Evolutionary conservation across 768 basidiomycete species (phyloP).

Genomic region (Hypholoma sublateritium): DNA sequence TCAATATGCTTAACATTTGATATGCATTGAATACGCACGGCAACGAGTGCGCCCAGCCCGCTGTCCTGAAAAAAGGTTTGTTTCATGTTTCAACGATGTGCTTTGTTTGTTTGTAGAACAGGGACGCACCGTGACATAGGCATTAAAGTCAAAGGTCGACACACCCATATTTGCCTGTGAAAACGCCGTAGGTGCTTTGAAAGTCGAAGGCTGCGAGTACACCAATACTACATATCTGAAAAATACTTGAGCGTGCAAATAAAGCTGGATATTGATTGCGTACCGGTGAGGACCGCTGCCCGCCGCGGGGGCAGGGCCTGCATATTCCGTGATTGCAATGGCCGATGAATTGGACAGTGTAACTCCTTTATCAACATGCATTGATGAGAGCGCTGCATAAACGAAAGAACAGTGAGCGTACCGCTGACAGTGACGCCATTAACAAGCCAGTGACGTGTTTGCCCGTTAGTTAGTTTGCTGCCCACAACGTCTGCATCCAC

Average conservation of each 20-base stretch:
- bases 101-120: not conserved
- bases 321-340: slow-evolving; percentile 60
- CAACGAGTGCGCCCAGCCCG: slow-evolving; percentile 59
- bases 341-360: slow-evolving; percentile 44
- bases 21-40: slow-evolving; percentile 35
- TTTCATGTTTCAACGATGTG: not conserved
- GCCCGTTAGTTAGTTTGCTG: slow-evolving; percentile 51
- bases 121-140: slow-evolving; percentile 55
- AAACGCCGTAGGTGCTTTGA: slow-evolving; percentile 60
- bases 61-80: slow-evolving; percentile 36
- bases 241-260: not conserved
- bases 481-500: slow-evolving; percentile 73
- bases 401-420: slow-evolving; percentile 17
- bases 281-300: slow-evolving; percentile 78
- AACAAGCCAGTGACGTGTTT: slow-evolving; percentile 81
- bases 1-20: no score
- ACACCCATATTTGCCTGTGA: slow-evolving; percentile 50
- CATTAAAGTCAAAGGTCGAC: slow-evolving; percentile 52
- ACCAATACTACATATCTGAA: slow-evolving; percentile 68
- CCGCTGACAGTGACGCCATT: slow-evolving; percentile 57
- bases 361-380: slow-evolving; percentile 22
- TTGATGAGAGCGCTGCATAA: not conserved
- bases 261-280: slow-evolving; percentile 5
- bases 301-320: slow-evolving; percentile 66
- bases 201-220: slow-evolving; percentile 61